Base-by-base conservation (phyloP, 176 grass and related monocot genomes). In the Raddia distichophylla region DNA sequence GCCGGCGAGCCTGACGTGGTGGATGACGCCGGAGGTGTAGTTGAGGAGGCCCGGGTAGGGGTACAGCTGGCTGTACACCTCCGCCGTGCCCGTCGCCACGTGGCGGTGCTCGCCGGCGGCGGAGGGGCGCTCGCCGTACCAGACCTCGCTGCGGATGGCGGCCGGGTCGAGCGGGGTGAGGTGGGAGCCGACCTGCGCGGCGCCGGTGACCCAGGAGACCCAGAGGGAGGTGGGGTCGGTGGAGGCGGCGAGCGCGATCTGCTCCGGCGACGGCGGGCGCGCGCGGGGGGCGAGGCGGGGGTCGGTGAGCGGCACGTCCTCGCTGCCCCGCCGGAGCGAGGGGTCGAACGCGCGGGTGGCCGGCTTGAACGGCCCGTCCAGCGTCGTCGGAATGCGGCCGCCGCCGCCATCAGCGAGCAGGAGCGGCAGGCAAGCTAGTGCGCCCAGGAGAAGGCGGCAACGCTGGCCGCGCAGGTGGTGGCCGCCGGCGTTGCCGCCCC, bases 21-120 rank as follows among this genome's bases (percentile, higher is more conserved):
- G 92, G 76, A 93, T 91, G 71, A 84, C 82, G 60, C 82, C 92
- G 0, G 92, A 95, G 47, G 90, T 98, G 83, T 98, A 98, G 83
- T 98, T 98, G 61, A 91, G 82, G 69, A 98, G 84, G 55, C 90
- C 92, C 4, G 86, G 44, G 71, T 87, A 95, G 5, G 95, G 95
- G 85, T 94, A 98, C n/a, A 95, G 75, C 82, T 98, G 95, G 82
- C 90, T 94, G 84, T 95, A 98, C 45, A 94, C 88, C 71, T 88
- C 84, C 32, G 95, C 81, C 63, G 68, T 79, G 37, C 92, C 95
- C 12, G 47, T 88, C 52, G 69, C 68, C 6, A 88, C 69, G 43
- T 78, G 79, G 1, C 49, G 60, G 86, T 89, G 89, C 11, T 73
- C 67, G 17, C 73, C 73, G 53, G 10, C 5, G 5, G n/a, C 22